Evolutionary conservation across 2,329 filamentous ascomycete species (phyloP).

Genomic region (Neonectria coccinea): DNA sequence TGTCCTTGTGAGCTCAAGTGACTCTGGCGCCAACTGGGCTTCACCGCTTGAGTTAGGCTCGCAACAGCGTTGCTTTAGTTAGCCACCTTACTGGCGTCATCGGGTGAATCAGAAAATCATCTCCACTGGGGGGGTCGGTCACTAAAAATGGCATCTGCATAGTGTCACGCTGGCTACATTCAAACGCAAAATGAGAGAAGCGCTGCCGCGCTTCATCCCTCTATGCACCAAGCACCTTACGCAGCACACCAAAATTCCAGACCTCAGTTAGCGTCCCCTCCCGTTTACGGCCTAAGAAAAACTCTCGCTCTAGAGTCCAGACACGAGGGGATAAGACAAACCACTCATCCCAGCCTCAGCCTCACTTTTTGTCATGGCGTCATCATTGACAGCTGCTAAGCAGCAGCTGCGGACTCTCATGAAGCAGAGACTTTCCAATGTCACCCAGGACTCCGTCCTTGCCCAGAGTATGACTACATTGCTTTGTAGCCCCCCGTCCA

Average conservation of each 20-base stretch:
- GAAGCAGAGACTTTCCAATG: constrained; percentile 71
- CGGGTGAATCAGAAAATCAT: no score
- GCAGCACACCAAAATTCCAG: constrained; percentile 6
- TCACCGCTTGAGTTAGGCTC: constrained; percentile 21
- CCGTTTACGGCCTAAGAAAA: constrained; percentile 10
- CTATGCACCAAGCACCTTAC: constrained; percentile 6
- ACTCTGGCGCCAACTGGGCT: constrained; percentile 11
- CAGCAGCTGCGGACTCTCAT: constrained; percentile 79
- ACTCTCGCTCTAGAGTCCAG: constrained; percentile 28
- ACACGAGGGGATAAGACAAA: constrained; percentile 16
- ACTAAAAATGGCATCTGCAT: constrained; percentile 19
- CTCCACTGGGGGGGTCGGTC: constrained; percentile 30
- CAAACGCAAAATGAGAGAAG: constrained; percentile 5
- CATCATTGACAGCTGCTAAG: constrained; percentile 74
- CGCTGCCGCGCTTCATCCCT: constrained; percentile 9
- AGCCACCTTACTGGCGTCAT: no score
- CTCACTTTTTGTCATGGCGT: constrained; percentile 58
- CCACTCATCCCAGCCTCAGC: constrained; percentile 18
- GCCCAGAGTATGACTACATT: constrained; percentile 73
- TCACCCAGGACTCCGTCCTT: constrained; percentile 72
- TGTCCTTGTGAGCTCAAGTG: neutral
- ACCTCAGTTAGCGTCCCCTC: constrained; percentile 18
- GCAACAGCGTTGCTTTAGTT: neutral
- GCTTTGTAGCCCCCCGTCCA: constrained; percentile 3
- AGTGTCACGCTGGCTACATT: constrained; percentile 23